phyloP scores from a whole-genome alignment of 306 rosid genomes.

The Acmispon strigosus region DNA sequence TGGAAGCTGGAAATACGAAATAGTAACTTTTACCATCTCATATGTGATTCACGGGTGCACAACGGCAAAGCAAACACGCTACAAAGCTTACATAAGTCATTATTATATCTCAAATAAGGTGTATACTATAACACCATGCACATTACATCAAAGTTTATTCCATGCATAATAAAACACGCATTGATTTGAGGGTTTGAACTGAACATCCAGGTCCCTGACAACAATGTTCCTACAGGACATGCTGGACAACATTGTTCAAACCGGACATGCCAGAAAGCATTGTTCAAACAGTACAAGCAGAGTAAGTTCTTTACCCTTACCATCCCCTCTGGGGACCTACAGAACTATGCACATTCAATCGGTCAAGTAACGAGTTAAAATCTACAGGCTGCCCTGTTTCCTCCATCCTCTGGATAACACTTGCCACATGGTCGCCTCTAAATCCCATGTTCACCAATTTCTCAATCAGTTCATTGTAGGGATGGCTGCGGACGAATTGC shows the following conservation, averaged over 20 bases:
- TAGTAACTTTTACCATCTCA: no score
- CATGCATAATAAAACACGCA: constrained; percentile 78
- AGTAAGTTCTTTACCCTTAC: constrained; percentile 40
- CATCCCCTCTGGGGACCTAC: constrained; percentile 58
- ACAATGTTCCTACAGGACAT: not conserved
- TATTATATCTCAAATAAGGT: not conserved
- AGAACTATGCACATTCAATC: constrained; percentile 53
- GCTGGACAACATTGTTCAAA: not conserved
- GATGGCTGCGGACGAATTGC: constrained; percentile 53
- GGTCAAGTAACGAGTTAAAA: constrained; percentile 71
- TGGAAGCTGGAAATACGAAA: no score
- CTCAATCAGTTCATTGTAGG: constrained; percentile 61
- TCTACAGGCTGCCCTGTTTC: constrained; percentile 71
- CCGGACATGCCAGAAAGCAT: not conserved
- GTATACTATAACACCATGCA: constrained; percentile 31
- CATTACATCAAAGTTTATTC: constrained; percentile 41
- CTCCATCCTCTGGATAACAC: constrained; percentile 87
- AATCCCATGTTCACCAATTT: constrained; percentile 71
- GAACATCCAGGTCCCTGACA: not conserved
- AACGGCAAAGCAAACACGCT: not conserved
- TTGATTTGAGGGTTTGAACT: constrained; percentile 5
- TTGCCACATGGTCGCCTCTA: constrained; percentile 62
- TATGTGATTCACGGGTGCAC: no score
- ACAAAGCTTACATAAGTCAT: not conserved
- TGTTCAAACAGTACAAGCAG: not conserved